Evolutionary conservation across 305 asterid genomes (phyloP).

Genomic region (Fraxinus angustifolia): DNA sequence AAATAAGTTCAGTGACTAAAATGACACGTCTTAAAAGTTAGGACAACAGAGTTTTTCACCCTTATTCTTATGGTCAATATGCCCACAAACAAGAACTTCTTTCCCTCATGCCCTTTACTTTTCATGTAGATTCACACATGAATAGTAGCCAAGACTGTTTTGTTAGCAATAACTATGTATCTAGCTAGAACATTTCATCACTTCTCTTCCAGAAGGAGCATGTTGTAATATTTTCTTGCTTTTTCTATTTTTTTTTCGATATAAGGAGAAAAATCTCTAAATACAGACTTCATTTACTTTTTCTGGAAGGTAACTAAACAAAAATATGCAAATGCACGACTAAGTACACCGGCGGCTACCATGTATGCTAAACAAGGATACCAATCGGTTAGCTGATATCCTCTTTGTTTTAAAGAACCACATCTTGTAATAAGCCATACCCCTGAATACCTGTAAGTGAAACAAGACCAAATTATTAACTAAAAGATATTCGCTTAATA

Average conservation of each 20-base stretch:
- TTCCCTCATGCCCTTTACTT: background rate
- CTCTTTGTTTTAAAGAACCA: constrained; percentile 47
- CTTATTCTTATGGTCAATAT: background rate
- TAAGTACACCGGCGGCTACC: constrained; percentile 38
- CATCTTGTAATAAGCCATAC: constrained; percentile 73
- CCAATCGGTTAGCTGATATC: constrained; percentile 40
- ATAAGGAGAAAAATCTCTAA: background rate
- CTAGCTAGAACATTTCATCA: background rate
- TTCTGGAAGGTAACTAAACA: constrained; percentile 75
- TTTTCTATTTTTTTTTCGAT: background rate
- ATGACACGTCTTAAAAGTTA: background rate
- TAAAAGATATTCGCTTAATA: background rate
- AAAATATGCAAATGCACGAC: constrained; percentile 54
- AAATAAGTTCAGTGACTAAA: background rate
- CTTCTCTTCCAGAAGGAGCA: background rate
- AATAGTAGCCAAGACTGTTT: background rate
- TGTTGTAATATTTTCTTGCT: background rate
- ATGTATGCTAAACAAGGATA: constrained; percentile 45
- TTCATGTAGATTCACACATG: background rate
- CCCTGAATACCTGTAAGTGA: constrained; percentile 50
- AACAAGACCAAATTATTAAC: background rate
- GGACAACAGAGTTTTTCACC: background rate
- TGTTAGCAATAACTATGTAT: background rate
- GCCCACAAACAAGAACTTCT: background rate
- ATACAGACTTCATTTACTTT: constrained; percentile 25